Evolutionary conservation across 1,284 basidiomycete species (phyloP).

Genomic region (Violaceomyces palustris): DNA sequence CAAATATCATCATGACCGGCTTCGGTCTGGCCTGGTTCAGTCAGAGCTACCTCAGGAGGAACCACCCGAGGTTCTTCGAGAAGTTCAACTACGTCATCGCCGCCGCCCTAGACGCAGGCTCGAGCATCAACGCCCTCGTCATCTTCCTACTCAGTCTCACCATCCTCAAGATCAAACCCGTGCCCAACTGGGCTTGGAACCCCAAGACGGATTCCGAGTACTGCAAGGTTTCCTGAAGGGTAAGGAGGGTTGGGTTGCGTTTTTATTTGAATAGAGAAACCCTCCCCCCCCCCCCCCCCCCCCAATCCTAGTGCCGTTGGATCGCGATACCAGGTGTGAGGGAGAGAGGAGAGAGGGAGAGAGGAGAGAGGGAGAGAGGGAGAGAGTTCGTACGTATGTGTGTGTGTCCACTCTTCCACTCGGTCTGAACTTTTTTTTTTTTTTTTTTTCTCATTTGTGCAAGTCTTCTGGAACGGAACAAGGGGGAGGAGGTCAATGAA

Average conservation of each 20-base stretch:
- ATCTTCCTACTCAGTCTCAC: slow-evolving; percentile 54
- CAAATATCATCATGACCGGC: slow-evolving; percentile 57
- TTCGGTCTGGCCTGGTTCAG: slow-evolving; percentile 53
- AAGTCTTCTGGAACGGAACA: no score
- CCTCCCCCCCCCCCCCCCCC: no score
- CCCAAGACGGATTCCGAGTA: slow-evolving; percentile 29
- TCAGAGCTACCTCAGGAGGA: slow-evolving; percentile 53
- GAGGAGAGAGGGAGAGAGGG: background rate
- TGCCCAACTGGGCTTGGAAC: slow-evolving; percentile 34
- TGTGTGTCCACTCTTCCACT: no score
- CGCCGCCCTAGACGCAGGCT: slow-evolving; percentile 56
- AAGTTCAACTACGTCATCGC: slow-evolving; percentile 49
- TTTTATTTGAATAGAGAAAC: no score
- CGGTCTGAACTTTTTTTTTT: no score
- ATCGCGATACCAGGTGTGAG: no score
- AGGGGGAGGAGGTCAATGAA: no score
- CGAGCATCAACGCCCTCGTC: slow-evolving; percentile 54
- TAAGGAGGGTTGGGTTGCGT: no score
- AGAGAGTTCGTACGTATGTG: no score
- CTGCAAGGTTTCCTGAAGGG: slow-evolving; percentile 9
- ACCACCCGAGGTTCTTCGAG: slow-evolving; percentile 45
- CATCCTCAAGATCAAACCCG: slow-evolving; percentile 34
- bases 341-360: no score
- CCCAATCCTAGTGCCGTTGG: no score
- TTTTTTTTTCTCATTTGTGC: no score